Evolutionary conservation across 140 eudicot genomes (phyloP), one percentile per base, ranked within the genome.

Genomic region (Cichorium intybus): DNA sequence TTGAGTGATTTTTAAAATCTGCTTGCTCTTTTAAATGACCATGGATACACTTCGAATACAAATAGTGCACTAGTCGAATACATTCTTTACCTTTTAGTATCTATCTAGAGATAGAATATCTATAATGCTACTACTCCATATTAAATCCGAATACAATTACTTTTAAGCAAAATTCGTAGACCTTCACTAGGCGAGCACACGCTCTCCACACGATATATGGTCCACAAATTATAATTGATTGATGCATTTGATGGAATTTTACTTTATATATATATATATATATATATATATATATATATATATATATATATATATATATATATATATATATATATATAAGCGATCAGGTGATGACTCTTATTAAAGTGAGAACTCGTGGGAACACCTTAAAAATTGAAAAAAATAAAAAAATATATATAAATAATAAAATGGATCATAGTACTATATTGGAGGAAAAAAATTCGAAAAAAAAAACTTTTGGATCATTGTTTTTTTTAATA

Each of bases 151-250:
- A 26, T 46, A 39, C 15, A 12, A 14, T 22, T 11, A 37, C 61
- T 50, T 31, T 55, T 54, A 24, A 21, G 15, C 24, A 4, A 21
- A 35, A n/a, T 17, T 15, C 28, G 62, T 37, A 37, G 29, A 28
- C 54, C 64, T 68, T 68, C 55, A 54, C 43, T 16, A 12, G 26
- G 54, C 56, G 18, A 68, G 55, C 73, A 68, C 64, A 45, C 73
- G 29, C 37, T 68, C 55, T 6, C n/a, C n/a, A 26, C 73, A 54
- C 73, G 55, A 29, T 6, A 21, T 68, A 24, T 58, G 11, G 11
- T 18, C 46, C 64, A 26, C 48, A 17, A 37, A 10, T 39, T 56
- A 14, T 7, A 34, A 29, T 7, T 50, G 46, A 71, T 18, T 11
- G 66, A 18, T 63, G n/a, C 26, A 2, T 33, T 10, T 53, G 5